Conservation (phyloP, 768 basidiomycete genomes). For the Termitomyces heimii region DNA sequence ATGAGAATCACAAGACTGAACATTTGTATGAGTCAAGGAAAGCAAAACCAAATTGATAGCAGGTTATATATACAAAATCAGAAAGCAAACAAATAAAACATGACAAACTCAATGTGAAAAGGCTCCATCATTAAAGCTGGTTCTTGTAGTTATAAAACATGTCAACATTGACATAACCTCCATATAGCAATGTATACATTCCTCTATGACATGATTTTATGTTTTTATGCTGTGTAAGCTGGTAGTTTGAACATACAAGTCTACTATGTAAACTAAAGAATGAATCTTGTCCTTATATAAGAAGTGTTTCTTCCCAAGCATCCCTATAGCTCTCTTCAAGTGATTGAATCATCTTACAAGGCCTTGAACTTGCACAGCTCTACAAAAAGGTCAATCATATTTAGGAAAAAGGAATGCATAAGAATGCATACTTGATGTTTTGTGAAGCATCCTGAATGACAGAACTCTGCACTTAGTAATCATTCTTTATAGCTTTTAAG, state of each 20-base stretch:
- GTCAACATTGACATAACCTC: background rate
- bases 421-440: background rate
- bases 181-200: background rate
- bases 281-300: background rate
- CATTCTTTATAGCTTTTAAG: background rate
- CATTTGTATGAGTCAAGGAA: background rate
- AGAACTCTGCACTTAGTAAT: background rate
- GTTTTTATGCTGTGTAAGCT: background rate
- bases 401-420: background rate
- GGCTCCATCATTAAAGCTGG: background rate
- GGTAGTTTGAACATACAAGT: background rate
- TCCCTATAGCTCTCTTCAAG: background rate
- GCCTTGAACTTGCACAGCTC: background rate
- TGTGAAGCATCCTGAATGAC: background rate
- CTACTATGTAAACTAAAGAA: background rate
- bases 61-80: background rate
- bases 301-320: background rate
- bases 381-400: background rate
- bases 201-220: background rate
- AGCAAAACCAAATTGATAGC: background rate
- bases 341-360: background rate
- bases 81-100: background rate
- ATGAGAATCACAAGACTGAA: background rate
- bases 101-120: background rate
- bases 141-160: background rate